Percentiles rank a stretch among this genome's conserved stretches.
Conservation (phyloP, 768 basidiomycete genomes). For the Leccinum barrowsii region DNA sequence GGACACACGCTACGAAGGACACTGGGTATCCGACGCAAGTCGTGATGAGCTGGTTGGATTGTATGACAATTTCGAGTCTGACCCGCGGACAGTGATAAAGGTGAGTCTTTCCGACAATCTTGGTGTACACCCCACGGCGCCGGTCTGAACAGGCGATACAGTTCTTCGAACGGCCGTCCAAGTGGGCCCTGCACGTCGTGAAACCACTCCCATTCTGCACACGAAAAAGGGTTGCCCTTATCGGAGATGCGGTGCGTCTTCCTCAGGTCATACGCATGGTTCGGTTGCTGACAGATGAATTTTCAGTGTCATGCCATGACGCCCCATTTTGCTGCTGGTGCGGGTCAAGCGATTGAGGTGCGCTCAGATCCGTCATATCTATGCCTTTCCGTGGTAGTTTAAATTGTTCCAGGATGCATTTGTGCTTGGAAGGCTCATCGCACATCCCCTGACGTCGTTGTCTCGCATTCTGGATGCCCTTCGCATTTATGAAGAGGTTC, state of each 20-base stretch:
- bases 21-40: conserved; percentile 27
- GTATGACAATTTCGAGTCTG: conserved; percentile 37
- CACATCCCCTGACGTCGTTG: conserved; percentile 16
- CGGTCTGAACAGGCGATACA: conserved; percentile 4
- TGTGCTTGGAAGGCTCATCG: conserved; percentile 22
- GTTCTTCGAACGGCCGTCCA: conserved; percentile 35
- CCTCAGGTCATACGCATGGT: background rate
- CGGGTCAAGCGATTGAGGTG: conserved; percentile 27
- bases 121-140: background rate
- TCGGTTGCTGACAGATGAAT: background rate
- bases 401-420: conserved; percentile 13
- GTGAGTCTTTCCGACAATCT: conserved; percentile 8
- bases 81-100: conserved; percentile 27
- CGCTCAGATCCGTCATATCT: background rate
- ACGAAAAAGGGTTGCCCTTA: conserved; percentile 33
- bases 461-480: conserved; percentile 2
- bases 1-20: conserved; percentile 32
- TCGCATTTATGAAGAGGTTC: conserved; percentile 9
- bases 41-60: conserved; percentile 30
- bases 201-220: conserved; percentile 39
- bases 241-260: conserved; percentile 39
- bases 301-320: conserved; percentile 23
- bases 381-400: background rate
- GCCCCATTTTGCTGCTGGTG: conserved; percentile 23
- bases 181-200: conserved; percentile 42